Conservation (phyloP, 495 filamentous ascomycete species). For the Clavariopsis aquatica region DNA sequence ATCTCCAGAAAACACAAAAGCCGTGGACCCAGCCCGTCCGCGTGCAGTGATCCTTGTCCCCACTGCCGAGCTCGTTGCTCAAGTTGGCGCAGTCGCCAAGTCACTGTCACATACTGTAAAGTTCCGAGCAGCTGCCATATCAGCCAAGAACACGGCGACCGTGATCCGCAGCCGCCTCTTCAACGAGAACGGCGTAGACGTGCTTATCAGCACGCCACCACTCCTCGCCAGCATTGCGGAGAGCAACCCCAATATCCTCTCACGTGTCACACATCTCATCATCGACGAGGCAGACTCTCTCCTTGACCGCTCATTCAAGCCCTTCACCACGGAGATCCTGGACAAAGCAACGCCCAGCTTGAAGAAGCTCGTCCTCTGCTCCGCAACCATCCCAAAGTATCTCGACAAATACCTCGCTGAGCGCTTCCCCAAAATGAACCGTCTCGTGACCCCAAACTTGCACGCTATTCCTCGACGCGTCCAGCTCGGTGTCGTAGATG, state of each 20-base stretch:
- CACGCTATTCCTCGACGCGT: slow-evolving; percentile 95
- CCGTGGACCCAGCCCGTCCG: slow-evolving; percentile 74
- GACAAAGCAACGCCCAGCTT: slow-evolving; percentile 74
- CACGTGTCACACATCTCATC: slow-evolving; percentile 80
- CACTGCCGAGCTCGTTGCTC: slow-evolving; percentile 87
- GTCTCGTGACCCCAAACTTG: slow-evolving; percentile 89
- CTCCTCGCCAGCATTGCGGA: slow-evolving; percentile 82
- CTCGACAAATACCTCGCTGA: slow-evolving; percentile 79
- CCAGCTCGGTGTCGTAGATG: slow-evolving; percentile 89
- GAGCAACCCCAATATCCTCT: slow-evolving; percentile 83
- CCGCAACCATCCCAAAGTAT: slow-evolving; percentile 88
- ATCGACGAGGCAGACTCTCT: slow-evolving; percentile 95
- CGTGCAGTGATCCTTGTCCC: slow-evolving; percentile 87
- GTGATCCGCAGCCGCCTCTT: slow-evolving; percentile 89
- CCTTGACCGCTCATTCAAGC: slow-evolving; percentile 85
- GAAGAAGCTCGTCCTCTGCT: slow-evolving; percentile 89
- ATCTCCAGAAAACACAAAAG: slow-evolving; percentile 59
- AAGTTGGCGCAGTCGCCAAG: slow-evolving; percentile 79
- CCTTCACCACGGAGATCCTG: slow-evolving; percentile 77
- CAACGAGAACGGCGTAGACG: slow-evolving; percentile 76
- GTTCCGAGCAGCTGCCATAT: slow-evolving; percentile 75
- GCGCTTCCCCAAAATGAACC: slow-evolving; percentile 75
- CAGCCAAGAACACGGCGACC: slow-evolving; percentile 68
- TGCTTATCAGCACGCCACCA: slow-evolving; percentile 85
- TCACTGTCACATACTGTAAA: slow-evolving; percentile 77